Conservation (phyloP, 495 filamentous ascomycete species). For the Penicillium samsonianum region DNA sequence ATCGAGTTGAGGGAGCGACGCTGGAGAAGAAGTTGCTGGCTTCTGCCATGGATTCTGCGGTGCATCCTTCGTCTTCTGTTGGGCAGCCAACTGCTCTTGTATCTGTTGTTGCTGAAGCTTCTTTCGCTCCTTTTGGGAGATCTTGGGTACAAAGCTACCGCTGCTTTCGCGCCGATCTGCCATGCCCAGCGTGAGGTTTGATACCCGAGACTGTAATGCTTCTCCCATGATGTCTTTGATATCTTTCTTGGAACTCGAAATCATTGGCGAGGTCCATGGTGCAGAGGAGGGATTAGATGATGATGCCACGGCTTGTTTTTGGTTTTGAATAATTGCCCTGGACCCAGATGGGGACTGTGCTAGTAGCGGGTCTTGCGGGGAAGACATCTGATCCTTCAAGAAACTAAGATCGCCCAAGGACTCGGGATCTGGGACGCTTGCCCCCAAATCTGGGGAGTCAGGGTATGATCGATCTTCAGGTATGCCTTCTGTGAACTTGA, state of each 20-base stretch:
- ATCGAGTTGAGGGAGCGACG: slow-evolving; percentile 16
- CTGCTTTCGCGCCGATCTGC: slow-evolving; percentile 45
- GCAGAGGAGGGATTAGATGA: slow-evolving; percentile 18
- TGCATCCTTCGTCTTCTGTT: slow-evolving; percentile 50
- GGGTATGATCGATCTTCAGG: slow-evolving; percentile 26
- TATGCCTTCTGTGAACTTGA: slow-evolving; percentile 16
- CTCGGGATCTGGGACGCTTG: slow-evolving; percentile 32
- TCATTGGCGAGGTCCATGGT: slow-evolving; percentile 63
- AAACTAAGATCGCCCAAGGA: slow-evolving; percentile 36
- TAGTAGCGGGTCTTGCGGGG: slow-evolving; percentile 22
- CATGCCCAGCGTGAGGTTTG: slow-evolving; percentile 73
- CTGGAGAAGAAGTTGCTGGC: slow-evolving; percentile 28
- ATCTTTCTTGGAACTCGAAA: slow-evolving; percentile 65
- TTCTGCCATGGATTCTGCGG: slow-evolving; percentile 74
- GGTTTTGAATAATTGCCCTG: slow-evolving; percentile 25
- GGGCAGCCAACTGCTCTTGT: slow-evolving; percentile 52
- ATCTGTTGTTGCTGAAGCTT: slow-evolving; percentile 70
- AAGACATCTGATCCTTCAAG: slow-evolving; percentile 41
- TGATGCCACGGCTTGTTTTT: slow-evolving; percentile 23
- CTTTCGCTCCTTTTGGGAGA: slow-evolving; percentile 91
- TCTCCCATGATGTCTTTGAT: slow-evolving; percentile 86
- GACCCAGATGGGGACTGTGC: slow-evolving; percentile 36
- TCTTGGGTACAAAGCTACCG: slow-evolving; percentile 48
- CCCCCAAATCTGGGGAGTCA: slow-evolving; percentile 32
- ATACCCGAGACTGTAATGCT: slow-evolving; percentile 60